phyloP scores from a whole-genome alignment of 306 rosid genomes.

The Heteromeles arbutifolia region DNA sequence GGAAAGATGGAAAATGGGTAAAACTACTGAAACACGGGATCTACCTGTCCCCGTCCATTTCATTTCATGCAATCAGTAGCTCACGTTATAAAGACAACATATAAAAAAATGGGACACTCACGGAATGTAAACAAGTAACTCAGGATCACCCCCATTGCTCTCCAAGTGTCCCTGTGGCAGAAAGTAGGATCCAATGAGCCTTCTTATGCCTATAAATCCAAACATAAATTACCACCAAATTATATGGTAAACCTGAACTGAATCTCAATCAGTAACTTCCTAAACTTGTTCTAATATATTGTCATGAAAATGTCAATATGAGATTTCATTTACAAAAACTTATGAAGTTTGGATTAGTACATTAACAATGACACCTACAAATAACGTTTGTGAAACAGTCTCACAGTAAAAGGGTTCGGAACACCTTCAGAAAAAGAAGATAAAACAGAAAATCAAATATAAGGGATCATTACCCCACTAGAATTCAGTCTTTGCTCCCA shows the following conservation, averaged over 20 bases:
- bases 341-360: neutral
- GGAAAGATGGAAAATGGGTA: neutral
- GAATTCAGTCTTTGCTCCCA: constrained; percentile 82
- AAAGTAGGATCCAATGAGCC: constrained; percentile 12
- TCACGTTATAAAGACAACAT: neutral
- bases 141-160: constrained; percentile 98
- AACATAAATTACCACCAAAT: neutral
- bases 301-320: neutral
- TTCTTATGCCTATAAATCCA: neutral
- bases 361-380: neutral
- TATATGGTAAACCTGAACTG: neutral
- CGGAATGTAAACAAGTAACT: constrained; percentile 89
- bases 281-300: neutral
- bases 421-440: neutral
- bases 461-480: constrained; percentile 53
- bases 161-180: constrained; percentile 66
- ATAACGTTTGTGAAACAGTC: too few relatives aligned
- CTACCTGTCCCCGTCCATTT: neutral
- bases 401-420: too few relatives aligned
- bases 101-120: constrained; percentile 20
- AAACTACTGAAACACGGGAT: neutral
- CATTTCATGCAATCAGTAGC: neutral
- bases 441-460: neutral
- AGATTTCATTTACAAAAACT: neutral
- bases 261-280: neutral